Percentiles rank a stretch among this genome's conserved stretches.
Evolutionary conservation across 768 basidiomycete genomes (phyloP).

Genomic region (Tulasnella sp.): DNA sequence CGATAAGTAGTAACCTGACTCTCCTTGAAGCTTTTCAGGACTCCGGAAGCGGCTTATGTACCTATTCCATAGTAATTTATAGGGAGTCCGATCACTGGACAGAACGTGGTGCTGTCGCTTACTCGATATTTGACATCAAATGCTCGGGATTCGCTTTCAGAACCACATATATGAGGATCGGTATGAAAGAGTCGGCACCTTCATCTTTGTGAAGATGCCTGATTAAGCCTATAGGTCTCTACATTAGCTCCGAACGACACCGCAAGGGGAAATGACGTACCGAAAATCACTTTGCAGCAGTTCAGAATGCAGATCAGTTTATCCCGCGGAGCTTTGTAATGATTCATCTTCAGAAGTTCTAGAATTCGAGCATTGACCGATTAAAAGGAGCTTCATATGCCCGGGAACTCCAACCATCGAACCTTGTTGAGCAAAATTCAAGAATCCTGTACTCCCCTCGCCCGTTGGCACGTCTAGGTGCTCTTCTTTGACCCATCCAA

Average conservation of each 20-base stretch:
- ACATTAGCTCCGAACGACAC: neutral
- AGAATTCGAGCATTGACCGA: neutral
- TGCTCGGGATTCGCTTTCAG: conserved; percentile 92
- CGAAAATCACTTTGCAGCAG: conserved; percentile 98
- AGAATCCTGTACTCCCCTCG: conserved; percentile 62
- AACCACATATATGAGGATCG: conserved; percentile 90
- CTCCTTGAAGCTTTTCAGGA: conserved; percentile 83
- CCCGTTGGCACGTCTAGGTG: conserved; percentile 85
- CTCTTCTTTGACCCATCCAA: conserved; percentile 82
- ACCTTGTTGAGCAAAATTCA: conserved; percentile 90
- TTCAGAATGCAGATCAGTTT: conserved; percentile 97
- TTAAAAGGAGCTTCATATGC: neutral
- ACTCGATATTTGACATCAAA: conserved; percentile 94
- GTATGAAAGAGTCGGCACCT: conserved; percentile 92
- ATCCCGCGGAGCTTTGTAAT: conserved; percentile 97
- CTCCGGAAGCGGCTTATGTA: conserved; percentile 96
- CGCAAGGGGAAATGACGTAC: conserved; percentile 42
- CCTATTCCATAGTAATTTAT: conserved; percentile 46
- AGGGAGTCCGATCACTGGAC: neutral
- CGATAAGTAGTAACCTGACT: conserved; percentile 95
- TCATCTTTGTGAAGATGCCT: conserved; percentile 80
- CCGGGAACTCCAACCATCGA: conserved; percentile 20
- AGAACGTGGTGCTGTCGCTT: neutral
- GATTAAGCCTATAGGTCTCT: conserved; percentile 62
- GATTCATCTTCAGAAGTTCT: conserved; percentile 96